A percentile compares a stretch with the other conserved stretches of the same genome.
Evolutionary conservation across 495 filamentous ascomycete species (phyloP).

Genomic region (Corynascus novoguineensis): DNA sequence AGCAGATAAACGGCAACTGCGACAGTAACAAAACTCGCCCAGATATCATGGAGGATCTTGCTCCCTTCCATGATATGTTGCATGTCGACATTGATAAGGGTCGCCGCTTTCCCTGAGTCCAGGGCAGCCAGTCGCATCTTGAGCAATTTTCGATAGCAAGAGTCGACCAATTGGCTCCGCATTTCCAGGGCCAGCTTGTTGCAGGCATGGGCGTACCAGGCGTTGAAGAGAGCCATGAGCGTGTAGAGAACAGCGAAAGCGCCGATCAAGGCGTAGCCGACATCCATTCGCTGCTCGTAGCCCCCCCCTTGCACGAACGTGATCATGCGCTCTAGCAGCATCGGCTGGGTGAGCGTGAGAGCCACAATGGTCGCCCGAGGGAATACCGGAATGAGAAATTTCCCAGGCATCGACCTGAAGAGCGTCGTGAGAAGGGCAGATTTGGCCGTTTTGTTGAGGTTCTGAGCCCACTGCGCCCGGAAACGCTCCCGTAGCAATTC

Average conservation of each 20-base stretch:
- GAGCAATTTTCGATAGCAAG: constrained; percentile 6
- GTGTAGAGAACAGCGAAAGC: constrained; percentile 7
- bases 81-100: constrained; percentile 12
- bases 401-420: constrained; percentile 5
- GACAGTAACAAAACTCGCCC: constrained; percentile 9
- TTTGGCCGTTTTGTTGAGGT: constrained; percentile 3
- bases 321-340: constrained; percentile 12
- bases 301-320: constrained; percentile 7
- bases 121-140: constrained; percentile 7
- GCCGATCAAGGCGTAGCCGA: constrained; percentile 7
- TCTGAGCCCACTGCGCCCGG: neutral
- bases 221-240: constrained; percentile 9
- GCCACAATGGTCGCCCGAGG: constrained; percentile 5
- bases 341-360: constrained; percentile 7
- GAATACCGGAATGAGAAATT: constrained; percentile 3
- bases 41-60: constrained; percentile 13
- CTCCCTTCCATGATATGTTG: constrained; percentile 11
- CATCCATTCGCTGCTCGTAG: constrained; percentile 3
- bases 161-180: constrained; percentile 9
- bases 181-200: constrained; percentile 11
- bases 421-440: neutral
- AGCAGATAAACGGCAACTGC: constrained; percentile 5
- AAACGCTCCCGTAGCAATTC: constrained; percentile 6
- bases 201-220: constrained; percentile 7
- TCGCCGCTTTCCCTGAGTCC: constrained; percentile 6